Conservation (phyloP, 1,284 basidiomycete species). For the Apiotrichum sp. region DNA sequence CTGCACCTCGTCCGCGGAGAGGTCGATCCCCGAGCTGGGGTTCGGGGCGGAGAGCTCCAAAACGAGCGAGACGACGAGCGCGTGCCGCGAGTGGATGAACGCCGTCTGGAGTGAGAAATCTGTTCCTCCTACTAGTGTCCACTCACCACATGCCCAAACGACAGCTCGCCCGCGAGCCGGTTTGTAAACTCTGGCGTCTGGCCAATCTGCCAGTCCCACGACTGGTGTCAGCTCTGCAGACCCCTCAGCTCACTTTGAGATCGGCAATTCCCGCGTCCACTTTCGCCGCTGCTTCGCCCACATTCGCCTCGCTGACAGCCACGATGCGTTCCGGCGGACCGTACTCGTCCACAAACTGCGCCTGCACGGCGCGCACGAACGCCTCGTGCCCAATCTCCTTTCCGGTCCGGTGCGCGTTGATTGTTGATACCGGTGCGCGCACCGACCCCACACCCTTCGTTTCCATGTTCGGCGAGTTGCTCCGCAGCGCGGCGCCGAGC, state of each 20-base stretch:
- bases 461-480: conserved; percentile 62
- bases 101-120: conserved; percentile 35
- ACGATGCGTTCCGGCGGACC: conserved; percentile 53
- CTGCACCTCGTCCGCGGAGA: conserved; percentile 12
- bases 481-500: conserved; percentile 65
- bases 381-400: conserved; percentile 54
- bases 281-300: conserved; percentile 63
- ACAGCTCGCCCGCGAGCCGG: conserved; percentile 28
- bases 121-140: conserved; percentile 51
- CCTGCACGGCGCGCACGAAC: conserved; percentile 67
- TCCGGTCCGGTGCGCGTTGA: conserved; percentile 55
- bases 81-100: conserved; percentile 48
- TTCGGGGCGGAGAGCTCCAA: conserved; percentile 76
- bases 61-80: conserved; percentile 44
- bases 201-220: conserved; percentile 90
- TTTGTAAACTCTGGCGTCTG: conserved; percentile 86
- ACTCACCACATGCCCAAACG: conserved; percentile 38
- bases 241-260: conserved; percentile 18
- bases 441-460: conserved; percentile 87
- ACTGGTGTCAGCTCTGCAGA: conserved; percentile 49
- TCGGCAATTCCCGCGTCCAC: conserved; percentile 65
- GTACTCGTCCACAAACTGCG: conserved; percentile 66
- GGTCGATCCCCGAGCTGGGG: conserved; percentile 53
- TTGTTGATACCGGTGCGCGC: conserved; percentile 78
- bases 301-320: conserved; percentile 47